These are phyloP conservation scores for Pyrrhoderma lamaoense DNA, from an alignment of 1,284 basidiomycete species.

Conservation along the genomic window DNA sequence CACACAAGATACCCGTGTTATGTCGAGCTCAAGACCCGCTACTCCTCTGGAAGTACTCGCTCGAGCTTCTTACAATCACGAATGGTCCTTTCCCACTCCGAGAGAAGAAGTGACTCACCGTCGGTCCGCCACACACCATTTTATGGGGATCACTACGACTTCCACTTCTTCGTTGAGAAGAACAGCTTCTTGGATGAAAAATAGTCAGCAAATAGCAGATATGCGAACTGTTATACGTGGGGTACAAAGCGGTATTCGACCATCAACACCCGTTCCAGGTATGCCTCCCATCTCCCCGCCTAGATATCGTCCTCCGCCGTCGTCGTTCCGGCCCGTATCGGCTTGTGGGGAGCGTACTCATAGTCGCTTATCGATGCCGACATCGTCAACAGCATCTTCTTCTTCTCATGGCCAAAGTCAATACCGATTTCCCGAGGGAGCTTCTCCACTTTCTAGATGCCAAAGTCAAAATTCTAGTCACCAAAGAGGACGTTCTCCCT, in stretches of 20 bases:
- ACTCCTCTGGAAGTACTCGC: constrained; percentile 14
- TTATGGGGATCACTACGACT: not conserved
- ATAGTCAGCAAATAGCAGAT: constrained; percentile 6
- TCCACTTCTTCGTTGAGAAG: not conserved
- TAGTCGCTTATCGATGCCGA: no score
- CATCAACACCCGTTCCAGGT: constrained; percentile 12
- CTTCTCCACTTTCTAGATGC: no score
- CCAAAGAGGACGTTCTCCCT: not conserved
- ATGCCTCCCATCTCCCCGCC: constrained; percentile 7
- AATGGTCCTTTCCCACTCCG: constrained; percentile 8
- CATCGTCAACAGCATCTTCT: no score
- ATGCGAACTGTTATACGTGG: constrained; percentile 8
- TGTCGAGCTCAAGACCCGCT: constrained; percentile 4
- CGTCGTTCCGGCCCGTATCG: constrained; percentile 10
- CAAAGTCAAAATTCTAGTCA: not conserved
- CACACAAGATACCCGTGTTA: not conserved
- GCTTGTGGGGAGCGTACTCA: not conserved
- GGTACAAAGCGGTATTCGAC: constrained; percentile 9
- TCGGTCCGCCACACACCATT: not conserved
- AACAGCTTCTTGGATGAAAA: not conserved
- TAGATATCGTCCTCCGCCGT: constrained; percentile 8
- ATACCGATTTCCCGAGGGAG: no score
- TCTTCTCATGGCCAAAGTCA: no score
- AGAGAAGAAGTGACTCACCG: not conserved
- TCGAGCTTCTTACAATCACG: constrained; percentile 16